Conservation (phyloP, 805 yeast species). For the Yarrowia deformans region DNA sequence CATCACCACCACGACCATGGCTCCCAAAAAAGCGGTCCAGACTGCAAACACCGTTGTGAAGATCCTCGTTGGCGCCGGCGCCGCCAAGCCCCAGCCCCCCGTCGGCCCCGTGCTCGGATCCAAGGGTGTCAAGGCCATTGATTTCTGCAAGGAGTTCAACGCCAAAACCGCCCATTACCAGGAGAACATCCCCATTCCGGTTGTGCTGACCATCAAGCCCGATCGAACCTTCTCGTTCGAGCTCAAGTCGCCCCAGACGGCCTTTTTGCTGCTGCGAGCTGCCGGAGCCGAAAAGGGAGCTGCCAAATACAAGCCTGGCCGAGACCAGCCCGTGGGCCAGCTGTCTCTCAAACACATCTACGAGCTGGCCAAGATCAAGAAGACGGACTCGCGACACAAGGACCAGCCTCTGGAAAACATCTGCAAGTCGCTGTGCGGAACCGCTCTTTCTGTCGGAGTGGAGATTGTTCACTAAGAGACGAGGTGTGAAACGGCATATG, state of each 20-base stretch:
- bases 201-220: conserved; percentile 83
- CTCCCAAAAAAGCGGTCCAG: conserved; percentile 44
- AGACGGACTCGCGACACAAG: conserved; percentile 79
- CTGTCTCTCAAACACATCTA: conserved; percentile 85
- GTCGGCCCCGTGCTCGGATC: conserved; percentile 99
- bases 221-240: conserved; percentile 89
- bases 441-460: conserved; percentile 91
- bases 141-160: conserved; percentile 96
- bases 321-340: conserved; percentile 60
- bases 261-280: conserved; percentile 82
- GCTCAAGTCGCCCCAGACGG: conserved; percentile 89
- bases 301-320: conserved; percentile 64
- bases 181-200: conserved; percentile 92
- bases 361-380: conserved; percentile 93
- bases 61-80: conserved; percentile 94
- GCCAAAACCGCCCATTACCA: conserved; percentile 90
- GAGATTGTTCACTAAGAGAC: conserved; percentile 68
- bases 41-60: conserved; percentile 77
- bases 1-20: conserved; percentile 7
- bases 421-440: conserved; percentile 81
- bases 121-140: conserved; percentile 98
- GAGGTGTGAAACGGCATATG: too few species aligned
- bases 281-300: conserved; percentile 83
- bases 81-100: conserved; percentile 98
- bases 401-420: conserved; percentile 74